phyloP scores from a whole-genome alignment of 2,329 filamentous ascomycete genomes.

The Fusarium sp. region DNA sequence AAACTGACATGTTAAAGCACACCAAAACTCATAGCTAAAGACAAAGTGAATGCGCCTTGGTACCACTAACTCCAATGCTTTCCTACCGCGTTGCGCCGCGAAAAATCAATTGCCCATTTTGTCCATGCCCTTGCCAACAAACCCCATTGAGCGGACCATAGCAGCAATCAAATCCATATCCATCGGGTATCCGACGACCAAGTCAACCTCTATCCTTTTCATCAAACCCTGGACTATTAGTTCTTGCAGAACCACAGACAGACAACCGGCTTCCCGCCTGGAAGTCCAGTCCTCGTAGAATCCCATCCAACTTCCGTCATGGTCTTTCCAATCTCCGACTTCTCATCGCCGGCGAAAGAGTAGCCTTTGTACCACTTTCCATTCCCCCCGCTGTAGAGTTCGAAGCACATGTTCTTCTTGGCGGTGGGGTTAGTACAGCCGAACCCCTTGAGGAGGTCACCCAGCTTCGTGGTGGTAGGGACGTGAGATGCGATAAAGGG shows the following conservation, averaged over 20 bases:
- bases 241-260: conserved; percentile 73
- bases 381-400: conserved; percentile 68
- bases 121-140: not conserved
- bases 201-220: accelerated
- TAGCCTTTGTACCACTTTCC: conserved; percentile 73
- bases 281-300: conserved; percentile 62
- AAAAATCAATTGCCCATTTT: not conserved
- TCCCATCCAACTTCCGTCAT: conserved; percentile 74
- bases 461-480: conserved; percentile 67
- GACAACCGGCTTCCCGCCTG: conserved; percentile 68
- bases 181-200: not conserved
- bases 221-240: conserved; percentile 46
- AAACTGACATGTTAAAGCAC: not conserved
- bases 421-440: conserved; percentile 67
- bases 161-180: not conserved
- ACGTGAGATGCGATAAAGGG: conserved; percentile 67
- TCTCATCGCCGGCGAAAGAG: conserved; percentile 65
- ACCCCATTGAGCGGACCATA: not conserved
- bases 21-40: not conserved
- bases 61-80: conserved; percentile 20
- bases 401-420: conserved; percentile 71
- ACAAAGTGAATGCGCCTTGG: not conserved
- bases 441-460: conserved; percentile 71
- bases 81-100: not conserved
- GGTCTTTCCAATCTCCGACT: conserved; percentile 63